phyloP scores from a whole-genome alignment of 106 monocot genomes.

The Phalaenopsis aphrodite region DNA sequence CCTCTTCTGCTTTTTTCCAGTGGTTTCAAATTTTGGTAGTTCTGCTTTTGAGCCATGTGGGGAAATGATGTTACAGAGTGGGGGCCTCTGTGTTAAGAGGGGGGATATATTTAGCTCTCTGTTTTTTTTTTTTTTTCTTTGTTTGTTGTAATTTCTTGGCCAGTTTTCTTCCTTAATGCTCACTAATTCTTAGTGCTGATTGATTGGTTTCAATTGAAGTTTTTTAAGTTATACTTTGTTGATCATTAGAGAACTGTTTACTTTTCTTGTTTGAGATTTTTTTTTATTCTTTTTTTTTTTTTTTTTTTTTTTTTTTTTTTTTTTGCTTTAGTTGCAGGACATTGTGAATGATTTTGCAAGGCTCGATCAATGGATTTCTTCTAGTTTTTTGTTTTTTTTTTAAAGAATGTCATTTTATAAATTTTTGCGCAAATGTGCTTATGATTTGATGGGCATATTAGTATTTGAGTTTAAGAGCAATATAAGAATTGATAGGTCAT shows the following conservation, averaged over 20 bases:
- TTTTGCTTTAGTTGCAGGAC: no score
- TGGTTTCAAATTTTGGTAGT: constrained; percentile 5
- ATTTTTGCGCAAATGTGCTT: no score
- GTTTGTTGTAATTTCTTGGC: not conserved
- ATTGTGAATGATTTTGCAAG: no score
- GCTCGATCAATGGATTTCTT: no score
- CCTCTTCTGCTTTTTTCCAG: not conserved
- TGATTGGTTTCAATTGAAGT: not conserved
- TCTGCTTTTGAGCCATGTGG: constrained; percentile 7
- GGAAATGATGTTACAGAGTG: not conserved
- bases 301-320: no score
- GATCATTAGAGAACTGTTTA: not conserved
- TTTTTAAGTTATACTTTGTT: not conserved
- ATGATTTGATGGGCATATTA: no score
- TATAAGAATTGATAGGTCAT: no score
- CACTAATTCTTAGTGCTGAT: not conserved
- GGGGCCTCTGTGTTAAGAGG: not conserved
- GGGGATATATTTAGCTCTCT: not conserved
- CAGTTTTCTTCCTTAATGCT: not conserved
- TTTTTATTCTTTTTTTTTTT: no score
- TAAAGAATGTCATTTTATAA: no score
- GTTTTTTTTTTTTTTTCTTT: not conserved
- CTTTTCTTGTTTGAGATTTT: not conserved
- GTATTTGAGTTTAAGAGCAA: no score
- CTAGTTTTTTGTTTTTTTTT: no score